A percentile compares a stretch with the other conserved stretches of the same genome.
These are phyloP conservation scores for Trichoderma orchidacearum DNA, from an alignment of 495 filamentous ascomycete species.

Conservation along the genomic window DNA sequence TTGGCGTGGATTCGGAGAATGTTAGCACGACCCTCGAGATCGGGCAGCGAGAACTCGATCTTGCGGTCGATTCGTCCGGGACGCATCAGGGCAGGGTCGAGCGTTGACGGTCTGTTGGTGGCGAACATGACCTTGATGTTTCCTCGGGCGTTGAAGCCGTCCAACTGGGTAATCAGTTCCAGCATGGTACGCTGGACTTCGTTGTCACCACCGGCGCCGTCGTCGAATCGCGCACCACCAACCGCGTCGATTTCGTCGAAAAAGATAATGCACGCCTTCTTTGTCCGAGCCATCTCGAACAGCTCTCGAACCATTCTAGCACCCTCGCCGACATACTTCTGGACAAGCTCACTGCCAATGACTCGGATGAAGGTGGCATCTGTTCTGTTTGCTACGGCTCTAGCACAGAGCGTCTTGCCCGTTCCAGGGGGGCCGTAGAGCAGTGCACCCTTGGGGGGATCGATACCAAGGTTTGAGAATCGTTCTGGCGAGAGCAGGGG, in stretches of 20 bases:
- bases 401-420: slow-evolving; percentile 93
- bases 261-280: slow-evolving; percentile 99
- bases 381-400: slow-evolving; percentile 93
- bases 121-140: slow-evolving; percentile 99
- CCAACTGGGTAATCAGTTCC: slow-evolving; percentile 94
- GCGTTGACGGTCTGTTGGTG: slow-evolving; percentile 89
- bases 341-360: slow-evolving; percentile 91
- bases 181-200: slow-evolving; percentile 99
- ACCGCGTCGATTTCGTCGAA: slow-evolving; percentile 99
- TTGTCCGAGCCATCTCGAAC: slow-evolving; percentile 98
- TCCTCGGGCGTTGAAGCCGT: slow-evolving; percentile 92
- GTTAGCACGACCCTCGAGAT: slow-evolving; percentile 92
- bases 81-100: slow-evolving; percentile 93
- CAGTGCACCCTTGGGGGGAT: slow-evolving; percentile 93
- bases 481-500: slow-evolving; percentile 90
- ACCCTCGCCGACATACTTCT: slow-evolving; percentile 98
- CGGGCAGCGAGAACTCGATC: slow-evolving; percentile 95
- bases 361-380: slow-evolving; percentile 98
- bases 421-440: slow-evolving; percentile 96
- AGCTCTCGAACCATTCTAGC: slow-evolving; percentile 96
- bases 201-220: slow-evolving; percentile 95
- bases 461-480: slow-evolving; percentile 94
- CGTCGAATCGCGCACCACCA: slow-evolving; percentile 95
- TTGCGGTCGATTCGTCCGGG: slow-evolving; percentile 97
- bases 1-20: slow-evolving; percentile 97